Conservation (phyloP, 169 alveolate genomes). For the Cytauxzoon felis region DNA sequence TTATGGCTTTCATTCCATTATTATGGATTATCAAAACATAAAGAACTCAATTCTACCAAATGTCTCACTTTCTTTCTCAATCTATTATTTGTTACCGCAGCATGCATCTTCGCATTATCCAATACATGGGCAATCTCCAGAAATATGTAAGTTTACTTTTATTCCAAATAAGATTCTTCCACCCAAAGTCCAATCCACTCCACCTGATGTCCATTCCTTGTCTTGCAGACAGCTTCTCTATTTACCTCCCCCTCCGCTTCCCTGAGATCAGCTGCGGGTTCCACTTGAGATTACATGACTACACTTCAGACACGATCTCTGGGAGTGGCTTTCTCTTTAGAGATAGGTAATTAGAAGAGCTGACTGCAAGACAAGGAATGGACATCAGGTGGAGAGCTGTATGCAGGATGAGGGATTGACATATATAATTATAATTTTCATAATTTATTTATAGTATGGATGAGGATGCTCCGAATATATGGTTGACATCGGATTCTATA, state of each 20-base stretch:
- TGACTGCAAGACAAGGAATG: no score
- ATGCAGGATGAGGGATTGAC: no score
- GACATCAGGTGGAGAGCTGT: no score
- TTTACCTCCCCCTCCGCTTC: no score
- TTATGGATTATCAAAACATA: conserved; percentile 44
- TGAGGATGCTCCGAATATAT: conserved; percentile 51
- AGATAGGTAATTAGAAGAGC: no score
- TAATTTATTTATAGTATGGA: not conserved
- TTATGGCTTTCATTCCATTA: conserved; percentile 83
- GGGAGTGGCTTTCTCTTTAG: no score
- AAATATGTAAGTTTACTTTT: not conserved
- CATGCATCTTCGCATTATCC: conserved; percentile 79
- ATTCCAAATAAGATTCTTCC: conserved; percentile 15
- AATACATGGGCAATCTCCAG: conserved; percentile 73
- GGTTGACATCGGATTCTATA: conserved; percentile 78
- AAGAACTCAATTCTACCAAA: conserved; percentile 53
- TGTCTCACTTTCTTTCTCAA: conserved; percentile 77
- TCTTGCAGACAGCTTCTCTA: no score
- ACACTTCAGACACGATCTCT: no score
- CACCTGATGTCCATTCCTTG: not conserved
- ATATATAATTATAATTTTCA: no score
- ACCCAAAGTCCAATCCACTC: not conserved
- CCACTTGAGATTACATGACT: no score
- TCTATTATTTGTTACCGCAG: conserved; percentile 76
- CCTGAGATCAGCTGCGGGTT: no score